Evolutionary conservation across 306 rosid species (phyloP), one percentile per base, ranked within the genome.

Genomic region (Cucurbita ficifolia): DNA sequence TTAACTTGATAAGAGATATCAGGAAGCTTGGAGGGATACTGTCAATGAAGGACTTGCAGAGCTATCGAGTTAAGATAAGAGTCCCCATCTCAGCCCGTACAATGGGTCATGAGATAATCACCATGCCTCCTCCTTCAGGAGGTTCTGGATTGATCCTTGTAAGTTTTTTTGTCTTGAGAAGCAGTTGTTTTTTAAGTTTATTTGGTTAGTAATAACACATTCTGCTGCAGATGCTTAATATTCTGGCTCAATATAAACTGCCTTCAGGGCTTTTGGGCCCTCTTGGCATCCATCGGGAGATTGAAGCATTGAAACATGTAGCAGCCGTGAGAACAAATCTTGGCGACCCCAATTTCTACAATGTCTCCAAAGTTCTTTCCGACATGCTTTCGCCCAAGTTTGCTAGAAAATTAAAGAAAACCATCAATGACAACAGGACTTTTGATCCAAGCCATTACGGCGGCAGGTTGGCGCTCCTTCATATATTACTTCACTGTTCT

Each of bases 101-200:
- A 79, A 68, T 77, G 13, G 98, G 96, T 75, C 83, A 83, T 13
- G 73, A 84, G 77, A 70, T 90, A 65, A 86, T 88, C 51, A 80
- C 86, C 75, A 86, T 87, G 97, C 97, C 97, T 56, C 89, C 97
- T 22, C 97, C 98, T 65, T 90, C 97, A 1, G 96, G 98, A 61
- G 98, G 97, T 14, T 89, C 87, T 77, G 86, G 86, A 33, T 39
- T 87, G 96, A 83, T 90, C 76, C 89, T 88, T n/a, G 96, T 92
- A 81, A 78, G 90, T 76, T 65, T 10, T 10, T 6, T 45, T 21
- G 38, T 45, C 39, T 67, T 19, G n/a, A 67, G 45, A 54, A 45
- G 36, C 19, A 45, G n/a, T 45, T 43, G 19, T 11, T 33, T 45
- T 67, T 3, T 21, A 67, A 43, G 8, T 45, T 43, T 24, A 3